Evolutionary conservation across 2,329 filamentous ascomycete species (phyloP), one percentile per base, ranked within the genome.

Genomic region (Penicillium sp.): DNA sequence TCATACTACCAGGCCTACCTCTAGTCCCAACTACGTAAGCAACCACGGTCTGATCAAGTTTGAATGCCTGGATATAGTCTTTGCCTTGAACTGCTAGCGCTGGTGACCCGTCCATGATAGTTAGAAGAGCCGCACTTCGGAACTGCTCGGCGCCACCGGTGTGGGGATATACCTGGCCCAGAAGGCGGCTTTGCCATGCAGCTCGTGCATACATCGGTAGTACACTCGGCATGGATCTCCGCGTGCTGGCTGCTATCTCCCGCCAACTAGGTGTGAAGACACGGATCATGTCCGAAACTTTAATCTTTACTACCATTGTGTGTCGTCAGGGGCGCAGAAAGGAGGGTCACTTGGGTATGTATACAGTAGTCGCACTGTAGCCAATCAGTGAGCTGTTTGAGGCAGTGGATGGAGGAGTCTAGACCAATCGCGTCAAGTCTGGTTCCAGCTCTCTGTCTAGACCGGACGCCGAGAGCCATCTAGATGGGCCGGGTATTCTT

Each of bases 151-250:
- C 49, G 50, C 47, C 47, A 53, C 45, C 27, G 38, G 40, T 36
- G 49, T 50, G 41, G 51, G 37, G 28, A 22, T 20, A 36, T 34
- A 26, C 37, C 8, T 20, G 29, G 31, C 9, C 7, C 34, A 40
- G 44, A 29, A 26, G 32, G 16, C 46, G 31, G 52, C 40, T 44
- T 49, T 35, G 42, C 46, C 46, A 48, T 57, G 51, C 54, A 53
- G 51, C 47, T 47, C 18, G 46, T 38, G 47, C 39, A 42, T 40
- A 40, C 26, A 13, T 44, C 22, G 23, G n/a, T 29, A 24, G 18
- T 14, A 18, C 32, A 14, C 24, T 28, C 6, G 23, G 20, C 6
- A 6, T 20, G 14, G 16, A 40, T 20, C 18, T 28, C 11, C 26
- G 23, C 28, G 14, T n/a, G 9, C 41, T 4, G 32, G 18, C n/a